These are phyloP conservation scores for Pseudozyma tsukubaensis DNA, from an alignment of 1,284 basidiomycete genomes.

Conservation along the genomic window DNA sequence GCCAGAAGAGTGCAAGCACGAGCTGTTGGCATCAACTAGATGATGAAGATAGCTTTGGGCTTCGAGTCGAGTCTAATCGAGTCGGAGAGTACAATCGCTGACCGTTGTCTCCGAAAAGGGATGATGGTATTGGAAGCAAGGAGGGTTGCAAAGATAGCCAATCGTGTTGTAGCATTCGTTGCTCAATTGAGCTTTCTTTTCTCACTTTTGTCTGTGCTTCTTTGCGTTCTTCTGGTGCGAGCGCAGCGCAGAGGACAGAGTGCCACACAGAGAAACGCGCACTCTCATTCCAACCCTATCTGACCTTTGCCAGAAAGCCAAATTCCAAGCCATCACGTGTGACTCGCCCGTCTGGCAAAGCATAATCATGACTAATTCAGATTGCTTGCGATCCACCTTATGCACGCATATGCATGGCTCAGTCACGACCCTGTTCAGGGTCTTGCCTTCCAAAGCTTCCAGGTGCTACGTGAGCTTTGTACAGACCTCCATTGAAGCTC, in stretches of 20 bases:
- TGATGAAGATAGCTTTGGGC: neutral
- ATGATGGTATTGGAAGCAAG: neutral
- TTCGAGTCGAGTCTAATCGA: neutral
- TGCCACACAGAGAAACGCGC: neutral
- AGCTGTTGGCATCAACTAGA: conserved; percentile 37
- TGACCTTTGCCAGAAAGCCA: neutral
- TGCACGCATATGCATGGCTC: conserved; percentile 28
- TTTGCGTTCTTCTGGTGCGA: conserved; percentile 7
- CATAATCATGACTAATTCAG: conserved; percentile 15
- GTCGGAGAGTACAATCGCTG: conserved; percentile 2
- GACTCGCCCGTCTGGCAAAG: conserved; percentile 17
- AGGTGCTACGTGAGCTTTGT: too few relatives aligned
- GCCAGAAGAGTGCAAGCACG: conserved; percentile 29
- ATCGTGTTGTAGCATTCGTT: neutral
- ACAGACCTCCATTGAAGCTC: neutral
- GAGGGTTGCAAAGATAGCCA: neutral
- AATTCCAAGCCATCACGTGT: conserved; percentile 17
- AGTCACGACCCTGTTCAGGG: conserved; percentile 25
- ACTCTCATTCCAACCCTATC: neutral
- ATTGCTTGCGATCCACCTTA: neutral
- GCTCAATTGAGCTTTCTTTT: conserved; percentile 3
- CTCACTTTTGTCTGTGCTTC: conserved; percentile 1
- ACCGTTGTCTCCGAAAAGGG: neutral
- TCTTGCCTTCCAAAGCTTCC: conserved; percentile 3
- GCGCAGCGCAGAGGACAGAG: neutral